phyloP scores from a whole-genome alignment of 129 eudicot species.

The Arctium lappa region DNA sequence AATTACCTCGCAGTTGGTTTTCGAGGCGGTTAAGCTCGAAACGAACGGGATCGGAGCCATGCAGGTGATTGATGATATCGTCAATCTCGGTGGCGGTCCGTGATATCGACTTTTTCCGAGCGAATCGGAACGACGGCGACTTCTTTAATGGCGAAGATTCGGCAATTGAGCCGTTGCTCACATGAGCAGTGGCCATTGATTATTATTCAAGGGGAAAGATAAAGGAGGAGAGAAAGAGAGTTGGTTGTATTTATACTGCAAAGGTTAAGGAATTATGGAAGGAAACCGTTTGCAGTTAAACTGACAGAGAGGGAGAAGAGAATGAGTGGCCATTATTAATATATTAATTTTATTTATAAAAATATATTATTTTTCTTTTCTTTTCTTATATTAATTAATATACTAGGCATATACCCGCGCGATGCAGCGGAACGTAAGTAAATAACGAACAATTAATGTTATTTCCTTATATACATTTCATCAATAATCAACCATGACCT shows the following conservation, averaged over 20 bases:
- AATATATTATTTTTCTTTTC: too few species aligned
- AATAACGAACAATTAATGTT: too few species aligned
- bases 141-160: slow-evolving; percentile 31
- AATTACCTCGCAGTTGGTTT: slow-evolving; percentile 66
- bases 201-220: neutral
- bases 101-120: slow-evolving; percentile 40
- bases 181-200: slow-evolving; percentile 41
- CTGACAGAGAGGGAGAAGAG: slow-evolving; percentile 13
- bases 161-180: slow-evolving; percentile 25
- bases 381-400: too few species aligned
- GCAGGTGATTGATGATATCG: slow-evolving; percentile 48
- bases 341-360: too few species aligned
- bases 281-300: slow-evolving; percentile 23
- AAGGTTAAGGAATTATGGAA: neutral
- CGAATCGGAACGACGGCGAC: slow-evolving; percentile 44
- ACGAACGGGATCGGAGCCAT: slow-evolving; percentile 84
- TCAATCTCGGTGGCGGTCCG: slow-evolving; percentile 59
- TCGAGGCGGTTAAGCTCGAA: slow-evolving; percentile 83
- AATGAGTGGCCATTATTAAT: neutral
- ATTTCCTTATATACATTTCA: too few species aligned
- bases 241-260: slow-evolving; percentile 21
- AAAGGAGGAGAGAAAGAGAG: slow-evolving; percentile 17
- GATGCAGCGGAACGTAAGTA: too few species aligned
- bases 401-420: too few species aligned
- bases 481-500: too few species aligned